phyloP scores from a whole-genome alignment of 441 rosid genomes.

The Gossypium schwendimanii region DNA sequence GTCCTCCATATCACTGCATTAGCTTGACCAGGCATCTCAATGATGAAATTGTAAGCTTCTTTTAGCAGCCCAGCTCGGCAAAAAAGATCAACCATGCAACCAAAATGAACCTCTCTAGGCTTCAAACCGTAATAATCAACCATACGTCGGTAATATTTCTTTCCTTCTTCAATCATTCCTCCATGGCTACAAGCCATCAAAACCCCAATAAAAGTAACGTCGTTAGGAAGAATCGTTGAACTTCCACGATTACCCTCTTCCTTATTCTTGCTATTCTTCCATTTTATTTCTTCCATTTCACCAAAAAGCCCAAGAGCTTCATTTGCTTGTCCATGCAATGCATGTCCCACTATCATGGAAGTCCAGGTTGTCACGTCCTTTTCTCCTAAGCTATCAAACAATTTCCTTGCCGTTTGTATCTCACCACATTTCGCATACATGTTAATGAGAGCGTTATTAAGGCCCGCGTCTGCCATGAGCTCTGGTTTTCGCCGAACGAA shows the following conservation, averaged over 20 bases:
- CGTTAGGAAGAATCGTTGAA: constrained; percentile 25
- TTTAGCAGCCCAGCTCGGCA: constrained; percentile 33
- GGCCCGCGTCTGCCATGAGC: constrained; percentile 18
- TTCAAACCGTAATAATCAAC: constrained; percentile 28
- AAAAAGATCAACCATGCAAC: constrained; percentile 32
- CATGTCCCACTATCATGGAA: constrained; percentile 35
- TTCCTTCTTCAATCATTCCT: constrained; percentile 36
- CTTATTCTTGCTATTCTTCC: neutral
- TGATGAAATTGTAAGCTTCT: constrained; percentile 29
- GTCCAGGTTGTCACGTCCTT: constrained; percentile 42
- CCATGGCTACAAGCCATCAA: constrained; percentile 41
- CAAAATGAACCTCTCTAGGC: constrained; percentile 36
- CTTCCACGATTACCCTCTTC: neutral
- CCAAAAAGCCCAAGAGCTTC: constrained; percentile 30
- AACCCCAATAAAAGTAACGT: constrained; percentile 36
- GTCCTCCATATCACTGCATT: constrained; percentile 35
- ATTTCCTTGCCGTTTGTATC: constrained; percentile 23
- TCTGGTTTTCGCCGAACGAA: constrained; percentile 14
- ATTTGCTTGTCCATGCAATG: constrained; percentile 33
- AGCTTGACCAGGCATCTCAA: constrained; percentile 22
- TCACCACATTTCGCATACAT: constrained; percentile 42
- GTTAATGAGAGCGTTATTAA: constrained; percentile 25
- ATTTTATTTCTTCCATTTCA: constrained; percentile 21
- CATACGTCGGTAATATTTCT: constrained; percentile 28
- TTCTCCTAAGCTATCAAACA: constrained; percentile 24